Evolutionary conservation across 2,329 filamentous ascomycete species (phyloP).

Genomic region (Monilinia polystroma): DNA sequence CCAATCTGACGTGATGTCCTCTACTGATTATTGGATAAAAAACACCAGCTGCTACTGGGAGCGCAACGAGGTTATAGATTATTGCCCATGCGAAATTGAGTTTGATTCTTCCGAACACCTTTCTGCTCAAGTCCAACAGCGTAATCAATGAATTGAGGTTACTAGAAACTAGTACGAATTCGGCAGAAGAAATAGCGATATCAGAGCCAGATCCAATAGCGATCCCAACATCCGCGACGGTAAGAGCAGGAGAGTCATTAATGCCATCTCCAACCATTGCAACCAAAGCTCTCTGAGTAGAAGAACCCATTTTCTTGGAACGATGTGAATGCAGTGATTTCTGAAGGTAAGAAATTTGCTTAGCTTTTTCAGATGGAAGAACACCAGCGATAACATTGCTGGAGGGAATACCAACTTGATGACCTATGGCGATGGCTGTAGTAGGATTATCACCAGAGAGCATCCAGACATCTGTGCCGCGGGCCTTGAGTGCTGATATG

Average conservation of each 20-base stretch:
- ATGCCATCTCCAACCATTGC: slow-evolving; percentile 87
- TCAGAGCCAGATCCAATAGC: slow-evolving; percentile 79
- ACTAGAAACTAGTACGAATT: slow-evolving; percentile 73
- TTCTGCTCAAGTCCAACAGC: slow-evolving; percentile 56
- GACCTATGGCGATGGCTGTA: slow-evolving; percentile 79
- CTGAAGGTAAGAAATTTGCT: slow-evolving; percentile 66
- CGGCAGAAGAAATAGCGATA: slow-evolving; percentile 76
- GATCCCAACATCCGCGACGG: slow-evolving; percentile 79
- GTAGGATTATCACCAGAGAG: slow-evolving; percentile 85
- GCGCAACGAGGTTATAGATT: slow-evolving; percentile 62
- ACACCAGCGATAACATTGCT: slow-evolving; percentile 83
- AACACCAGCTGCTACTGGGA: slow-evolving; percentile 66
- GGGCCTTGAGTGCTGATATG: slow-evolving; percentile 61
- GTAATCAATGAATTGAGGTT: slow-evolving; percentile 59
- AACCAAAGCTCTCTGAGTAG: slow-evolving; percentile 53
- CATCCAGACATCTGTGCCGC: slow-evolving; percentile 81
- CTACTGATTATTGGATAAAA: slow-evolving; percentile 56
- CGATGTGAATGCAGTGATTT: slow-evolving; percentile 31
- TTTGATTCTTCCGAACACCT: slow-evolving; percentile 63
- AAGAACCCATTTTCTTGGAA: slow-evolving; percentile 28
- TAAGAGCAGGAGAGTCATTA: slow-evolving; percentile 80
- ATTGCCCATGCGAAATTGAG: slow-evolving; percentile 69
- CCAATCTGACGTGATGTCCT: slow-evolving; percentile 60
- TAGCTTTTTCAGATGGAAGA: slow-evolving; percentile 77
- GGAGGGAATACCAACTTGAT: slow-evolving; percentile 69